Conservation (phyloP, 2,329 filamentous ascomycete genomes). For the Claviceps pazoutovae region DNA sequence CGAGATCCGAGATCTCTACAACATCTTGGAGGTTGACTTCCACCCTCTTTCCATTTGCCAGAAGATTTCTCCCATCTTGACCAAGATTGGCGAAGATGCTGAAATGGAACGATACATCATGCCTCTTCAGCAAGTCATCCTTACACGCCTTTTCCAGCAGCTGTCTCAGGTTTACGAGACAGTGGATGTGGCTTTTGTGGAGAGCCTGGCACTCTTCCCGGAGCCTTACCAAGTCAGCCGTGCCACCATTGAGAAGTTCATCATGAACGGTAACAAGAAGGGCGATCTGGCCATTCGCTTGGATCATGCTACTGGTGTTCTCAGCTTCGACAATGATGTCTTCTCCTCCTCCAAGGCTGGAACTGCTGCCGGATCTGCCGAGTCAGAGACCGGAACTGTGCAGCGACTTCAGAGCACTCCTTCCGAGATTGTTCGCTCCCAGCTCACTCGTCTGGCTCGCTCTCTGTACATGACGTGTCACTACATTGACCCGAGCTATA, state of each 20-base stretch:
- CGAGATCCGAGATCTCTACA: conserved; percentile 94
- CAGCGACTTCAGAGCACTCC: conserved; percentile 96
- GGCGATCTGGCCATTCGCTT: conserved; percentile 92
- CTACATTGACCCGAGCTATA: conserved; percentile 86
- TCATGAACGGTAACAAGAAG: conserved; percentile 99
- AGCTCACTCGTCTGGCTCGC: conserved; percentile 82
- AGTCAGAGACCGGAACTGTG: conserved; percentile 69
- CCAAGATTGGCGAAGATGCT: conserved; percentile 80
- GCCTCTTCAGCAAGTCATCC: conserved; percentile 94
- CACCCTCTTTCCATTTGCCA: conserved; percentile 97
- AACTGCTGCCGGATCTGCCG: conserved; percentile 72
- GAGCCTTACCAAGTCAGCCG: conserved; percentile 88
- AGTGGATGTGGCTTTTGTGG: conserved; percentile 85
- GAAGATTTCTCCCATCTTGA: conserved; percentile 93
- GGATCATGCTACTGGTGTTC: conserved; percentile 84
- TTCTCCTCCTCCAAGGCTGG: conserved; percentile 93
- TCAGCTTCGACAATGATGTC: conserved; percentile 96
- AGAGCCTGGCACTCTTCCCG: conserved; percentile 87
- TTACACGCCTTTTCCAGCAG: conserved; percentile 97
- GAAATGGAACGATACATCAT: conserved; percentile 97
- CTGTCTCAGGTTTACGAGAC: conserved; percentile 98
- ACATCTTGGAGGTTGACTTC: conserved; percentile 98
- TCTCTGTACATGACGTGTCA: conserved; percentile 86
- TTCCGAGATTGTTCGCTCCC: conserved; percentile 91
- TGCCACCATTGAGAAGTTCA: conserved; percentile 96